Conservation (phyloP, 2,329 filamentous ascomycete species). For the Fusarium circinatum region DNA sequence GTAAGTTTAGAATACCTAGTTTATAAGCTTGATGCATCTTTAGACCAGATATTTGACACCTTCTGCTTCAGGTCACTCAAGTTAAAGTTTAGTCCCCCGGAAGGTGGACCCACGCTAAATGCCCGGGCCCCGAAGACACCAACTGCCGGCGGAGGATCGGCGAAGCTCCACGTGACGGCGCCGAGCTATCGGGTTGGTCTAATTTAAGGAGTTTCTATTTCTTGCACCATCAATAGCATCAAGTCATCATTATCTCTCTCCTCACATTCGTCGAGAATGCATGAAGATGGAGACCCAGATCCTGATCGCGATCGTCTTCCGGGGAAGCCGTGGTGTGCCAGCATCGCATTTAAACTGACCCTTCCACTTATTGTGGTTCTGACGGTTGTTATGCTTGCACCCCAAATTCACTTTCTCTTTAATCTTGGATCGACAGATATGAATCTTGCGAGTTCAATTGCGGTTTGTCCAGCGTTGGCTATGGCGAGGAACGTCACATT, state of each 20-base stretch:
- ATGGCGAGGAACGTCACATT: constrained; percentile 49
- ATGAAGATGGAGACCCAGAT: constrained; percentile 6
- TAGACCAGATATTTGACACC: background rate
- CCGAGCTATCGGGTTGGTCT: constrained; percentile 22
- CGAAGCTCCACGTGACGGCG: constrained; percentile 27
- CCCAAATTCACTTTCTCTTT: constrained; percentile 20
- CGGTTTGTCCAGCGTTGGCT: constrained; percentile 30
- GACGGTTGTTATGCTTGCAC: constrained; percentile 28
- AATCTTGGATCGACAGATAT: constrained; percentile 15
- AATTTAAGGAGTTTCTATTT: background rate
- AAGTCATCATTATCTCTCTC: background rate
- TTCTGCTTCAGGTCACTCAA: background rate
- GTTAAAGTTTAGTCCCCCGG: constrained; percentile 1
- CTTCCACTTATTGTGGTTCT: constrained; percentile 29
- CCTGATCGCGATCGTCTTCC: background rate
- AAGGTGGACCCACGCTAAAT: constrained; percentile 1
- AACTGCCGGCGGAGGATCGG: constrained; percentile 16
- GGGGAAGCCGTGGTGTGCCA: constrained; percentile 19
- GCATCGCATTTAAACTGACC: constrained; percentile 24
- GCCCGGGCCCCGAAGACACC: background rate
- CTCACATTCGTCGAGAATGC: constrained; percentile 11
- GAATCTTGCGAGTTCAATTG: constrained; percentile 30
- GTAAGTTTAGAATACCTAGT: background rate
- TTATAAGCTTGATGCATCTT: background rate
- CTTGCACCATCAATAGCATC: background rate